These are phyloP conservation scores for Hypomyces perniciosus DNA, from an alignment of 2,329 filamentous ascomycete species.

Conservation along the genomic window DNA sequence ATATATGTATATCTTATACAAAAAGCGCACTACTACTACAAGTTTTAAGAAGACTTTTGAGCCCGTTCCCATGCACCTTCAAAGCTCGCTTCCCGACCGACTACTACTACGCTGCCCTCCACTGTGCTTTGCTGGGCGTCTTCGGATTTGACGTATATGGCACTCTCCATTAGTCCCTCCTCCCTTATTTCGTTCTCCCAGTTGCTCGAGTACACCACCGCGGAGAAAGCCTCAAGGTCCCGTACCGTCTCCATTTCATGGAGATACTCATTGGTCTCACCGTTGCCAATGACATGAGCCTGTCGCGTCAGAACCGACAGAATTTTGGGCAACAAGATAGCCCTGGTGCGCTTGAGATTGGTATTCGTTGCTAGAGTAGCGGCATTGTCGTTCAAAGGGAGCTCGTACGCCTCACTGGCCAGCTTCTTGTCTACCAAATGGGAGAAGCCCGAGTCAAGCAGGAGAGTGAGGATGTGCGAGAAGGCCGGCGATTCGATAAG, in stretches of 20 bases:
- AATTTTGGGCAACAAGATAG: slow-evolving; percentile 71
- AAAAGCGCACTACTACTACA: slow-evolving; percentile 2
- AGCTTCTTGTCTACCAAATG: slow-evolving; percentile 78
- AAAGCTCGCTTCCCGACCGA: slow-evolving; percentile 47
- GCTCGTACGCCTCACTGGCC: slow-evolving; percentile 70
- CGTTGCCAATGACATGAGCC: slow-evolving; percentile 81
- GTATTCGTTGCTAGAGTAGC: slow-evolving; percentile 45
- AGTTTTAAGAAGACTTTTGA: slow-evolving; percentile 18
- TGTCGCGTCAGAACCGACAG: slow-evolving; percentile 86
- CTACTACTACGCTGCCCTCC: slow-evolving; percentile 50
- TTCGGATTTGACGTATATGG: slow-evolving; percentile 28
- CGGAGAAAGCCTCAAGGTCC: slow-evolving; percentile 77
- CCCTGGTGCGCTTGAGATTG: slow-evolving; percentile 52
- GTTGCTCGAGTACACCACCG: slow-evolving; percentile 82
- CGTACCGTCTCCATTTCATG: slow-evolving; percentile 69
- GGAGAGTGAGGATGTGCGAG: slow-evolving; percentile 73
- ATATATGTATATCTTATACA: slow-evolving; percentile 9
- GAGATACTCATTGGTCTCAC: slow-evolving; percentile 64
- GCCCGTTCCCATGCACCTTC: slow-evolving; percentile 68
- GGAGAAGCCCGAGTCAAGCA: slow-evolving; percentile 84
- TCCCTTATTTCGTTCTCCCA: slow-evolving; percentile 62
- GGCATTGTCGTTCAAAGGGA: slow-evolving; percentile 23
- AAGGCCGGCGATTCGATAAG: slow-evolving; percentile 92
- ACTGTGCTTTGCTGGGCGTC: slow-evolving; percentile 18
- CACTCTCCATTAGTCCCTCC: slow-evolving; percentile 36